phyloP scores from a whole-genome alignment of 768 basidiomycete genomes.

The Lepiota brunneoincarnata region DNA sequence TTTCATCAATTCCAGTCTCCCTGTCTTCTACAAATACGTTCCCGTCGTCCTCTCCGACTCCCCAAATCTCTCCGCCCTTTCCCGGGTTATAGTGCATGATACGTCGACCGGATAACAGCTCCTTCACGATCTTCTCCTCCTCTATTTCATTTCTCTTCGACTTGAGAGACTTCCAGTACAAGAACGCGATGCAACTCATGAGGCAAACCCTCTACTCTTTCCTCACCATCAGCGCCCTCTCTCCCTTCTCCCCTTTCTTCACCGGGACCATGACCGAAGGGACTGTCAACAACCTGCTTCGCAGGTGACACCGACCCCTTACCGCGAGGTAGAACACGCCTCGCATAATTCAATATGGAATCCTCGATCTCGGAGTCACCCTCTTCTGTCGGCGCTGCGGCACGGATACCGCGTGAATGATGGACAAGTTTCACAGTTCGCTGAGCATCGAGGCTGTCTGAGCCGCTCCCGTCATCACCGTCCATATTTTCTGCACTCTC shows the following conservation, averaged over 20 bases:
- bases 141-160: slow-evolving; percentile 36
- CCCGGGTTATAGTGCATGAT: slow-evolving; percentile 55
- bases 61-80: slow-evolving; percentile 76
- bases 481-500: slow-evolving; percentile 19
- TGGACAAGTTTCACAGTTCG: slow-evolving; percentile 7
- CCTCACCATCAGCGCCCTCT: slow-evolving; percentile 30
- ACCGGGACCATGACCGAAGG: not conserved
- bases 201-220: slow-evolving; percentile 54
- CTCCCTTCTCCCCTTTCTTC: slow-evolving; percentile 26
- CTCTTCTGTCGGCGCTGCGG: slow-evolving; percentile 11
- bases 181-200: slow-evolving; percentile 65
- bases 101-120: slow-evolving; percentile 58
- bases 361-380: slow-evolving; percentile 31
- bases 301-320: slow-evolving; percentile 4
- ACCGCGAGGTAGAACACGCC: slow-evolving; percentile 10
- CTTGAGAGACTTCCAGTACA: slow-evolving; percentile 51
- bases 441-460: not conserved
- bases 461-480: slow-evolving; percentile 19
- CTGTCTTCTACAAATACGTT: slow-evolving; percentile 10
- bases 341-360: slow-evolving; percentile 26
- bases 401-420: slow-evolving; percentile 12
- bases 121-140: slow-evolving; percentile 55
- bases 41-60: slow-evolving; percentile 52
- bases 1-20: slow-evolving; percentile 30
- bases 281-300: not conserved